These are phyloP conservation scores for Thuja plicata DNA, from an alignment of 83 land plant genomes.

Conservation along the genomic window DNA sequence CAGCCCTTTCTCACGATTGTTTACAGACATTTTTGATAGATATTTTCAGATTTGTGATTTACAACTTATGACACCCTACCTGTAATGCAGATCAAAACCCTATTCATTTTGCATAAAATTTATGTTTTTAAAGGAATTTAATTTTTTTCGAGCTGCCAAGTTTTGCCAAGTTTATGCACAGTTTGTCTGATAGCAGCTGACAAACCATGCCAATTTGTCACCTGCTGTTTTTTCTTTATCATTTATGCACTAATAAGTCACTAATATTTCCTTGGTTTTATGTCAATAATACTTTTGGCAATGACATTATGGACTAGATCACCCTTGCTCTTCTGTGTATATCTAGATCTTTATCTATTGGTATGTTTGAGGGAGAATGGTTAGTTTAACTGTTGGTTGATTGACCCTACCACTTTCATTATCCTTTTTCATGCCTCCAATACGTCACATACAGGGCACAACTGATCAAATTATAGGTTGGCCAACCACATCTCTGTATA, in stretches of 20 bases:
- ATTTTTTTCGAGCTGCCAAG: no score
- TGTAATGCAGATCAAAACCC: no score
- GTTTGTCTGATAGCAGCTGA: background rate
- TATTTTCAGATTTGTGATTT: no score
- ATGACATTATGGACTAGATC: background rate
- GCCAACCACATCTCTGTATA: background rate
- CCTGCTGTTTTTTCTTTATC: background rate
- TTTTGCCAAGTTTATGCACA: background rate
- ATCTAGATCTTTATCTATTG: background rate
- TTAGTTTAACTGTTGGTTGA: background rate
- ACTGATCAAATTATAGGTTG: background rate
- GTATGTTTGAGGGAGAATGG: background rate
- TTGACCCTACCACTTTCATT: background rate
- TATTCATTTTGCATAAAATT: no score
- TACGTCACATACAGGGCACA: background rate
- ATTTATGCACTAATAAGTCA: no score
- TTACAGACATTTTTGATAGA: no score
- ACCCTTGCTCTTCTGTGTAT: background rate
- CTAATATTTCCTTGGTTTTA: background rate
- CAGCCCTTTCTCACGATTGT: no score
- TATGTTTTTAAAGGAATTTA: no score
- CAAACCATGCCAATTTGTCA: background rate
- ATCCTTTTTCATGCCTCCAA: background rate
- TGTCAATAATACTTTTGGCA: background rate
- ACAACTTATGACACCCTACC: no score